A percentile compares a stretch with the other conserved stretches of the same genome.
phyloP scores from a whole-genome alignment of 2,329 filamentous ascomycete species.

The Neonectria neomacrospora region DNA sequence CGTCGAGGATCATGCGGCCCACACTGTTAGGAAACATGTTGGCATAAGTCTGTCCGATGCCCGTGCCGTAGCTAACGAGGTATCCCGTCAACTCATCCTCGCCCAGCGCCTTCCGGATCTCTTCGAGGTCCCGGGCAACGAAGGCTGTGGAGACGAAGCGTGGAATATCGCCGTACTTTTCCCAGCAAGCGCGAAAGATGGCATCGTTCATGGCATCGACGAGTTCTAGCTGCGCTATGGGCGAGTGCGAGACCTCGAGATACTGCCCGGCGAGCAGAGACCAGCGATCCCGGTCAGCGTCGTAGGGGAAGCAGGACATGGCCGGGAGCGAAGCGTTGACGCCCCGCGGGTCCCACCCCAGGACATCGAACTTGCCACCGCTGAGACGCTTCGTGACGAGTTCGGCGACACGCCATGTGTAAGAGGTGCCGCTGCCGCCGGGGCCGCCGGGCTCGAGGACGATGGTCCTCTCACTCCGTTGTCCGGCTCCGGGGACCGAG shows the following conservation, averaged over 20 bases:
- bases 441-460: slow-evolving; percentile 64
- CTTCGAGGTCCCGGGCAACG: slow-evolving; percentile 61
- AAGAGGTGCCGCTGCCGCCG: slow-evolving; percentile 58
- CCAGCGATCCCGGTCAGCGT: slow-evolving; percentile 61
- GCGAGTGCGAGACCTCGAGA: slow-evolving; percentile 50
- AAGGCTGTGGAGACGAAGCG: slow-evolving; percentile 60
- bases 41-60: slow-evolving; percentile 63
- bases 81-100: slow-evolving; percentile 62
- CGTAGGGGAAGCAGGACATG: slow-evolving; percentile 58
- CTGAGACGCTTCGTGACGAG: slow-evolving; percentile 54
- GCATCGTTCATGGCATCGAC: slow-evolving; percentile 60
- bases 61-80: slow-evolving; percentile 63
- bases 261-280: slow-evolving; percentile 53
- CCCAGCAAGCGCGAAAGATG: slow-evolving; percentile 55
- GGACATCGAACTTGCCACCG: slow-evolving; percentile 56
- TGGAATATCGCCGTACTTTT: slow-evolving; percentile 56
- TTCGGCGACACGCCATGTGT: slow-evolving; percentile 54
- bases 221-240: slow-evolving; percentile 53
- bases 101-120: slow-evolving; percentile 57
- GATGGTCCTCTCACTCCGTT: slow-evolving; percentile 59
- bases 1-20: slow-evolving; percentile 61
- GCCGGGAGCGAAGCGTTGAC: slow-evolving; percentile 60
- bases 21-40: slow-evolving; percentile 62
- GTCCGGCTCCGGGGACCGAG: slow-evolving; percentile 37
- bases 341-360: slow-evolving; percentile 67